A percentile compares a stretch with the other conserved stretches of the same genome.
These are phyloP conservation scores for Solanum gracilifrons DNA, from an alignment of 257 asterid genomes.

Conservation along the genomic window DNA sequence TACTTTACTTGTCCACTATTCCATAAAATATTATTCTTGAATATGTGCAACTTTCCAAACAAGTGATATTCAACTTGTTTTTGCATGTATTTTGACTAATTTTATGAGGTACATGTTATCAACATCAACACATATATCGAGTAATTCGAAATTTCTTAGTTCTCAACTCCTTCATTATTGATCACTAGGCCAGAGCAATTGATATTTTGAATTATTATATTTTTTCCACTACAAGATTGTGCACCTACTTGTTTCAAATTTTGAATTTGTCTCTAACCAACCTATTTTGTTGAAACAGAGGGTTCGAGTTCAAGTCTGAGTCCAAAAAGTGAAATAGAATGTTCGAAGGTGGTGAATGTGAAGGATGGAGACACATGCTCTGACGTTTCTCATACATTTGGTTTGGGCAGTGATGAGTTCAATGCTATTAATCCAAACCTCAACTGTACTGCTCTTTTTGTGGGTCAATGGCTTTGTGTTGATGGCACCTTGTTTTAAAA, in stretches of 20 bases:
- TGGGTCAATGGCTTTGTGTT: conserved; percentile 59
- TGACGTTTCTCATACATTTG: background rate
- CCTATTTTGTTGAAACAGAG: background rate
- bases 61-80: background rate
- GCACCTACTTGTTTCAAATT: background rate
- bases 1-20: background rate
- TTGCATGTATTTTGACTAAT: background rate
- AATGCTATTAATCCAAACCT: conserved; percentile 38
- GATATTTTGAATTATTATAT: background rate
- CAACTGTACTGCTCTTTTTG: conserved; percentile 33
- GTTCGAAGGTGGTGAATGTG: conserved; percentile 29
- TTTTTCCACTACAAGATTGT: background rate
- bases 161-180: background rate
- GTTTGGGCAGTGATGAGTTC: conserved; percentile 7
- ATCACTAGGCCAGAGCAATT: background rate
- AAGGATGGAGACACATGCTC: conserved; percentile 36
- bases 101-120: background rate
- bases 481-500: conserved; percentile 8
- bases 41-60: background rate
- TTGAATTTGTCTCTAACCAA: background rate
- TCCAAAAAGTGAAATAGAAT: background rate
- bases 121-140: background rate
- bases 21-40: too few relatives aligned
- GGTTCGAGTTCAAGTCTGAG: background rate
- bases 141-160: background rate